Evolutionary conservation across 129 eudicot genomes (phyloP).

Genomic region (Oenanthe sinensis): DNA sequence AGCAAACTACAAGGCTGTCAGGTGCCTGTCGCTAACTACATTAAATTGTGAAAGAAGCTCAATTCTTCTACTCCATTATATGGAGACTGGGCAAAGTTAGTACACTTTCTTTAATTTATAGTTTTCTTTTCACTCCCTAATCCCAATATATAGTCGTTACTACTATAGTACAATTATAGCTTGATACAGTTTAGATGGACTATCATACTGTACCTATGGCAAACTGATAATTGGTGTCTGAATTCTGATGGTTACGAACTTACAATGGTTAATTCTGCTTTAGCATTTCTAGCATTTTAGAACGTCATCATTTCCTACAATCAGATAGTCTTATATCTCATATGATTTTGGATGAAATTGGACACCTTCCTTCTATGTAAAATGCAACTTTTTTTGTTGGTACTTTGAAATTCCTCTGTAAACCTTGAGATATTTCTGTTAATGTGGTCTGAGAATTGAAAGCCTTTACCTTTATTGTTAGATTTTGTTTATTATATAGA

Average conservation of each 20-base stretch:
- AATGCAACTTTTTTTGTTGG: neutral
- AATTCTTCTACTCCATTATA: conserved; percentile 59
- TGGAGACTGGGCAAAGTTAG: conserved; percentile 79
- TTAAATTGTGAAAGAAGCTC: conserved; percentile 85
- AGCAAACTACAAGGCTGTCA: conserved; percentile 95
- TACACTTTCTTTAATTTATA: conserved; percentile 5
- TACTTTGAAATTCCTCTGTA: neutral
- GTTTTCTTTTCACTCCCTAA: neutral
- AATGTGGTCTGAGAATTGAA: neutral
- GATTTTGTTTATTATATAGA: neutral
- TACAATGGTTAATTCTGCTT: neutral
- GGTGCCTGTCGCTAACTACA: conserved; percentile 69
- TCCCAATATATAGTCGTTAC: neutral
- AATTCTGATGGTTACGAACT: neutral
- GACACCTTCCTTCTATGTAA: neutral
- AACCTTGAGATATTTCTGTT: neutral
- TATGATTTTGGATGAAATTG: neutral
- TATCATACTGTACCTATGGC: neutral
- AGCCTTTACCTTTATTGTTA: neutral
- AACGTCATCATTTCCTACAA: neutral
- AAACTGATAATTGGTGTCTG: neutral
- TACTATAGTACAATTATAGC: neutral
- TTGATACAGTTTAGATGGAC: neutral
- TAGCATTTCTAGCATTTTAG: neutral
- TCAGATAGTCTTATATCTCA: neutral